Evolutionary conservation across 2,329 filamentous ascomycete species (phyloP), one percentile per base, ranked within the genome.

Genomic region (Penicillium nordicum): DNA sequence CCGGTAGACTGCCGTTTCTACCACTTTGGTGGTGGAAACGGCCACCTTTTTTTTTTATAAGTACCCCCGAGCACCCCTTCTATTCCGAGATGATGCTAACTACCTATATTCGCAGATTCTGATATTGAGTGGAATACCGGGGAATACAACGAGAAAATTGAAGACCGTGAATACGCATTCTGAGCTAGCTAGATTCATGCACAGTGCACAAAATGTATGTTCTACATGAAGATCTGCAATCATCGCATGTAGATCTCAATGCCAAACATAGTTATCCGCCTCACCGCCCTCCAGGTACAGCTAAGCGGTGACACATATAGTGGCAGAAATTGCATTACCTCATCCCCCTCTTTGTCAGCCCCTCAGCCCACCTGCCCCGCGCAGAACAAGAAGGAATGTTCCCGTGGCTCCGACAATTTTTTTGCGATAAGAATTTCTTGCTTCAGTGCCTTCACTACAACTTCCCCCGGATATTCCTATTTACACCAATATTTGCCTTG

Each of bases 31-130:
- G 51, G 57, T 60, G 63, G 65, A 62, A 62, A 58, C 65, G 69
- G 66, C 62, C 57, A 47, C 56, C 64, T 63, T 73, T 74, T 51
- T 50, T 73, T 74, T 69, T 69, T 72, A 76, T 76, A 76, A 73
- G 73, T 76, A 38, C 54, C 65, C 66, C 44, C 11, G 18, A 52
- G 11, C 30, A 14, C 11, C 29, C 7, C 23, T 3, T 25, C 9
- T 29, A 5, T 43, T 46, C 9, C 18, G 12, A 27, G 23, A 57
- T 53, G 38, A 60, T 37, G 60, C 67, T 73, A 72, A 75, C 72
- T 74, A 67, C 67, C 34, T 74, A 67, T 65, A 36, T 23, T 18
- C 37, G 30, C 52, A 62, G 53, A 29, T 51, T 25, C 16, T 11
- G 5, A 16, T 5, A 18, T 16, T 4, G 9, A 23, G 14, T 21